Evolutionary conservation across 2,329 filamentous ascomycete genomes (phyloP).

Genomic region (Lachnellula willkommii): DNA sequence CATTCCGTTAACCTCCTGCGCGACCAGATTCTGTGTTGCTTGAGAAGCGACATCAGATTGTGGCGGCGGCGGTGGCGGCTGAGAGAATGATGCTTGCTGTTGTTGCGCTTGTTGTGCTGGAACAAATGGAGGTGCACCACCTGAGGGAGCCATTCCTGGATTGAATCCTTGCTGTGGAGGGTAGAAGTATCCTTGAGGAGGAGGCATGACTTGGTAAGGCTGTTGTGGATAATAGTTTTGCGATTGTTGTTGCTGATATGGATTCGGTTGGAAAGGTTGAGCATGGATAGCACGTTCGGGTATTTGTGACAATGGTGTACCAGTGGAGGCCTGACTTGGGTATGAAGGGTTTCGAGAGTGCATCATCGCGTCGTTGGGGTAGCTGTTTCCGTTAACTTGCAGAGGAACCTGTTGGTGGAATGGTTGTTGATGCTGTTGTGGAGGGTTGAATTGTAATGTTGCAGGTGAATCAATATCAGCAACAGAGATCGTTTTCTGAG

Average conservation of each 20-base stretch:
- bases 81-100: constrained; percentile 25
- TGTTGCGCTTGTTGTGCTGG: constrained; percentile 27
- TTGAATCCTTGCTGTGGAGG: constrained; percentile 42
- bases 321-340: constrained; percentile 63
- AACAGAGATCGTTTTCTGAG: constrained; percentile 90
- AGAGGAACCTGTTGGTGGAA: constrained; percentile 93
- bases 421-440: constrained; percentile 69
- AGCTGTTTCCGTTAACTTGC: constrained; percentile 57
- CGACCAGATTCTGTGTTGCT: constrained; percentile 56
- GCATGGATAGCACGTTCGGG: constrained; percentile 90
- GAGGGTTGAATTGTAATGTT: constrained; percentile 48
- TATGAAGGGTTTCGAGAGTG: constrained; percentile 66
- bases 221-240: constrained; percentile 52
- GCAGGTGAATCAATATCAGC: constrained; percentile 83
- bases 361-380: constrained; percentile 44
- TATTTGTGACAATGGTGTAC: constrained; percentile 84
- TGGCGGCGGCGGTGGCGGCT: constrained; percentile 28
- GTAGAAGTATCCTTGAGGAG: constrained; percentile 64
- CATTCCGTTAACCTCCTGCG: constrained; percentile 91
- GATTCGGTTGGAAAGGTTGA: constrained; percentile 77
- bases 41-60: constrained; percentile 35
- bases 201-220: constrained; percentile 50
- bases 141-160: constrained; percentile 39
- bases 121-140: constrained; percentile 25
- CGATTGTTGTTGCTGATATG: constrained; percentile 46